Conservation (phyloP, 2,329 filamentous ascomycete genomes). For the Aspergillus ruber region DNA sequence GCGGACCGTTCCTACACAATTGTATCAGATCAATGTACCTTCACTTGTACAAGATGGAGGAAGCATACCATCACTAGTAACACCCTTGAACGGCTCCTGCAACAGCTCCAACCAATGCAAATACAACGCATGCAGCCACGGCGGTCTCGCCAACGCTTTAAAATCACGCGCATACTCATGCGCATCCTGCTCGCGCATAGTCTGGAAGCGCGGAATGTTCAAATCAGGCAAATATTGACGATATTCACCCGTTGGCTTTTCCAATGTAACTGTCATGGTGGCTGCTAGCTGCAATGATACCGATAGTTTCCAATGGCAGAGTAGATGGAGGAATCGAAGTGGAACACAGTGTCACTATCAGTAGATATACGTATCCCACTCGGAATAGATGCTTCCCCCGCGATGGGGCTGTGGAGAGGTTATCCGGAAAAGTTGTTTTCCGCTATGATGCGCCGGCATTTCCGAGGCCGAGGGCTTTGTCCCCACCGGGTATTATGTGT, state of each 20-base stretch:
- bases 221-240: conserved; percentile 59
- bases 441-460: not conserved
- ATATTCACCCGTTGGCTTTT: conserved; percentile 38
- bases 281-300: not conserved
- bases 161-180: conserved; percentile 58
- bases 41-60: not conserved
- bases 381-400: not conserved
- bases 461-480: not conserved
- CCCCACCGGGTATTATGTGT: not conserved
- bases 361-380: not conserved
- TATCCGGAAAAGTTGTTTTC: not conserved
- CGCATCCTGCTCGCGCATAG: conserved; percentile 57
- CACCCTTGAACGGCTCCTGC: conserved; percentile 62
- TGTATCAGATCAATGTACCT: not conserved
- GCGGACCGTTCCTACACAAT: conserved; percentile 39
- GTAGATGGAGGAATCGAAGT: not conserved
- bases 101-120: conserved; percentile 52
- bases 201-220: conserved; percentile 54
- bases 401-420: not conserved
- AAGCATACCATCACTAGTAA: conserved; percentile 59
- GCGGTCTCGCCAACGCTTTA: conserved; percentile 52
- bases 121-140: conserved; percentile 60
- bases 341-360: not conserved
- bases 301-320: not conserved
- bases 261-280: not conserved